Percentiles rank a stretch among this genome's conserved stretches.
These are phyloP conservation scores for Fusarium incarnatum DNA, from an alignment of 2,329 filamentous ascomycete genomes.

Conservation along the genomic window DNA sequence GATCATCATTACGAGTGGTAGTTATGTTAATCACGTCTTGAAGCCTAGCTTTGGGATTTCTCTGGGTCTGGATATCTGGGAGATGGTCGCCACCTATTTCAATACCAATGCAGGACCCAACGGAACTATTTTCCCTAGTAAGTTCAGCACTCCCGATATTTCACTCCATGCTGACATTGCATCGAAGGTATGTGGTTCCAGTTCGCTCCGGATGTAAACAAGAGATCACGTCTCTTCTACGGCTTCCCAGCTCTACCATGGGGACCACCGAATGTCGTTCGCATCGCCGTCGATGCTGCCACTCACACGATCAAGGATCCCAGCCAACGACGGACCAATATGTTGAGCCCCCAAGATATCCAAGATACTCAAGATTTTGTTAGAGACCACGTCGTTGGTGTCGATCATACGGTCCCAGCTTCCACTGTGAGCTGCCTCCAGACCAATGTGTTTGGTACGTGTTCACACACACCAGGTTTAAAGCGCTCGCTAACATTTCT, in stretches of 20 bases:
- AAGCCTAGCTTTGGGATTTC: slow-evolving; percentile 28
- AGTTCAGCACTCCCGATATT: too few species aligned
- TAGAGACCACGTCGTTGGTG: slow-evolving; percentile 19
- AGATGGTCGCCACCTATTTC: slow-evolving; percentile 35
- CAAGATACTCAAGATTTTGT: slow-evolving; percentile 28
- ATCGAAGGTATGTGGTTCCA: slow-evolving; percentile 31
- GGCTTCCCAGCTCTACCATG: slow-evolving; percentile 27
- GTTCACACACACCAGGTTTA: accelerated
- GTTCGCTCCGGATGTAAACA: slow-evolving; percentile 12
- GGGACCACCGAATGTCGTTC: slow-evolving; percentile 27
- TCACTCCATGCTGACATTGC: too few species aligned
- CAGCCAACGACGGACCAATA: slow-evolving; percentile 1
- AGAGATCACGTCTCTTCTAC: slow-evolving; percentile 28
- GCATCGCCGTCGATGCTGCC: slow-evolving; percentile 32
- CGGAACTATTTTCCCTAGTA: slow-evolving; percentile 33
- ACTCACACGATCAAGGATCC: slow-evolving; percentile 21
- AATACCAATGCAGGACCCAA: slow-evolving; percentile 30
- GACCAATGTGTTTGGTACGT: slow-evolving; percentile 25
- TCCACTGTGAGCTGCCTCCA: slow-evolving; percentile 27
- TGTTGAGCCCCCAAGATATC: slow-evolving; percentile 9
- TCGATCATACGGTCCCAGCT: slow-evolving; percentile 21
- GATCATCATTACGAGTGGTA: slow-evolving; percentile 18
- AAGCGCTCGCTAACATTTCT: neutral
- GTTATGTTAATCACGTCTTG: slow-evolving; percentile 29
- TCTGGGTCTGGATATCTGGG: slow-evolving; percentile 30